phyloP scores from a whole-genome alignment of 176 grass and related monocot species.

The Puya raimondii region DNA sequence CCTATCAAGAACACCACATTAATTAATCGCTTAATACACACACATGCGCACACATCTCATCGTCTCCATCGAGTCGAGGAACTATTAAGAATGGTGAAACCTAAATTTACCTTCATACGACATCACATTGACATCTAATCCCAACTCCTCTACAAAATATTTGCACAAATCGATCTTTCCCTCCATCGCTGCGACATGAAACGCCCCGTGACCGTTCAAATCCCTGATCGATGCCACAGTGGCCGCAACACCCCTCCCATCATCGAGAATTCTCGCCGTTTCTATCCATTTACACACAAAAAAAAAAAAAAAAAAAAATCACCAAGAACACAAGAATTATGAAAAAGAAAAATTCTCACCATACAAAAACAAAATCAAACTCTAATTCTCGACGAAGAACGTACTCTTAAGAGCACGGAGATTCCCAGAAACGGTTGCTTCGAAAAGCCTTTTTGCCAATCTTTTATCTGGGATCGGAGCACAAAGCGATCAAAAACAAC shows the following conservation, averaged over 20 bases:
- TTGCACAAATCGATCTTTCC: slow-evolving; percentile 17
- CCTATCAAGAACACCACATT: slow-evolving; percentile 4
- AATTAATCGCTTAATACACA: background rate
- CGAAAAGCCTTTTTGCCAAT: background rate
- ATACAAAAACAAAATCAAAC: slow-evolving; percentile 1
- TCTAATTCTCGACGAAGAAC: background rate
- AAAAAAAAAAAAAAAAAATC: background rate
- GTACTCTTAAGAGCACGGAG: slow-evolving; percentile 29
- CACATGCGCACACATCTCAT: background rate
- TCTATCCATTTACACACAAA: slow-evolving; percentile 1
- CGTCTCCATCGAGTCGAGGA: background rate
- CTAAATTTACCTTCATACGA: background rate
- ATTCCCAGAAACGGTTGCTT: slow-evolving; percentile 11
- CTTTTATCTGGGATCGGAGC: background rate
- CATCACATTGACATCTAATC: slow-evolving; percentile 5
- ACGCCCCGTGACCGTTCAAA: slow-evolving; percentile 11
- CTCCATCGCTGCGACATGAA: slow-evolving; percentile 26
- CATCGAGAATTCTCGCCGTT: slow-evolving; percentile 8
- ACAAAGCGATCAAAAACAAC: background rate
- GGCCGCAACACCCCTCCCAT: background rate
- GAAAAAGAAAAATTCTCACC: background rate
- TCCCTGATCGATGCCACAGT: background rate
- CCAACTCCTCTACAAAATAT: slow-evolving; percentile 31
- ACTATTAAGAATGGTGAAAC: background rate
- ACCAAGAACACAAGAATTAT: background rate